These are phyloP conservation scores for Zymoseptoria ardabiliae DNA, from an alignment of 2,329 filamentous ascomycete species.

Conservation along the genomic window DNA sequence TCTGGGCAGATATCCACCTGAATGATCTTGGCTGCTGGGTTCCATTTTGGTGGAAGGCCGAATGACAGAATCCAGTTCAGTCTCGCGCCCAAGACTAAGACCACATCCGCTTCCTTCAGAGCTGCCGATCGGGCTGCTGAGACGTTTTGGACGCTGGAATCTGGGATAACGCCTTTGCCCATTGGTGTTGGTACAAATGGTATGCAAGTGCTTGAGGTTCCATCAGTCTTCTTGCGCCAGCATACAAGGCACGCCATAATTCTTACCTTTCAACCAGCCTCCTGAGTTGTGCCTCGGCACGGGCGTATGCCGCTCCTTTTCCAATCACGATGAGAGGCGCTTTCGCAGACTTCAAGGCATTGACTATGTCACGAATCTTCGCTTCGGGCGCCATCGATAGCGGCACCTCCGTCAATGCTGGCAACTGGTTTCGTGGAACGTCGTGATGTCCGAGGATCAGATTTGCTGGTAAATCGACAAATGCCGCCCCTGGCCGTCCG, in stretches of 20 bases:
- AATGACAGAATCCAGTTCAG: slow-evolving; percentile 55
- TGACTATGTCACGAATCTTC: slow-evolving; percentile 36
- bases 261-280: slow-evolving; percentile 36
- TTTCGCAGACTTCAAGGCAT: slow-evolving; percentile 42
- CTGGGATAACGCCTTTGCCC: slow-evolving; percentile 51
- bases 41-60: slow-evolving; percentile 50
- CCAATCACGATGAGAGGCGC: slow-evolving; percentile 48
- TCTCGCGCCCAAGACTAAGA: slow-evolving; percentile 48
- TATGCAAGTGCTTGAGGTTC: slow-evolving; percentile 34
- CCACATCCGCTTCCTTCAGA: slow-evolving; percentile 48
- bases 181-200: slow-evolving; percentile 53
- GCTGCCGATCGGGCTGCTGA: slow-evolving; percentile 49
- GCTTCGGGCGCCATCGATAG: slow-evolving; percentile 40
- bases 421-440: slow-evolving; percentile 13
- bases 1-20: slow-evolving; percentile 50
- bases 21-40: slow-evolving; percentile 43
- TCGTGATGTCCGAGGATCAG: slow-evolving; percentile 41
- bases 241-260: background rate
- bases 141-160: slow-evolving; percentile 46
- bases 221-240: background rate
- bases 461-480: slow-evolving; percentile 51
- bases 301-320: slow-evolving; percentile 50
- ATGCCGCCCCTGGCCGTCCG: slow-evolving; percentile 46
- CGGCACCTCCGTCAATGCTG: slow-evolving; percentile 29
- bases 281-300: slow-evolving; percentile 41